phyloP scores from a whole-genome alignment of 495 filamentous ascomycete genomes.

The Poronia punctata region DNA sequence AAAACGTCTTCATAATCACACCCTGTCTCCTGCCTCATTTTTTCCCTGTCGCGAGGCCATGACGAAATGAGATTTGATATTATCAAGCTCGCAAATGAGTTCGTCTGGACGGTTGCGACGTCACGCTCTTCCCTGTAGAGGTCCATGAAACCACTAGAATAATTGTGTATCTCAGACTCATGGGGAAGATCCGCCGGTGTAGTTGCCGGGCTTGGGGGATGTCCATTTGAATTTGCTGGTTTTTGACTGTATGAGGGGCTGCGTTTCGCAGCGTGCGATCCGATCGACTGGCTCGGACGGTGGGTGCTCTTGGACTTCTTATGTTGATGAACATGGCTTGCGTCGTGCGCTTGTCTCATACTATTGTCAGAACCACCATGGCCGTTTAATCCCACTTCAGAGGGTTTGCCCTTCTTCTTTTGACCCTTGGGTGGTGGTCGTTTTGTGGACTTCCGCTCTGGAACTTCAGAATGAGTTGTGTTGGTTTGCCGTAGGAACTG shows the following conservation, averaged over 20 bases:
- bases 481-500: conserved; percentile 36
- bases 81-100: conserved; percentile 60
- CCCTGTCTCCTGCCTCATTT: conserved; percentile 38
- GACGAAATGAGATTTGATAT: conserved; percentile 59
- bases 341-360: conserved; percentile 34
- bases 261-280: conserved; percentile 50
- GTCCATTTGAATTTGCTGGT: conserved; percentile 31
- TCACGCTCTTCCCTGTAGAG: conserved; percentile 57
- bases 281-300: conserved; percentile 61
- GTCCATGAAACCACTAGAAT: conserved; percentile 63
- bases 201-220: conserved; percentile 48
- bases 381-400: conserved; percentile 46
- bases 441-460: conserved; percentile 56
- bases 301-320: conserved; percentile 77
- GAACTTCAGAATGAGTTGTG: conserved; percentile 47
- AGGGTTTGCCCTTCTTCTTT: conserved; percentile 62
- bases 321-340: conserved; percentile 22
- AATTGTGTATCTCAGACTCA: conserved; percentile 52
- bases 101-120: conserved; percentile 50
- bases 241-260: conserved; percentile 43
- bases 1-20: conserved; percentile 45
- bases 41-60: conserved; percentile 64
- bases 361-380: conserved; percentile 25
- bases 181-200: conserved; percentile 50
- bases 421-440: conserved; percentile 62